Evolutionary conservation across 129 eudicot species (phyloP), one percentile per base, ranked within the genome.

Genomic region (Gnaphalium uliginosum): DNA sequence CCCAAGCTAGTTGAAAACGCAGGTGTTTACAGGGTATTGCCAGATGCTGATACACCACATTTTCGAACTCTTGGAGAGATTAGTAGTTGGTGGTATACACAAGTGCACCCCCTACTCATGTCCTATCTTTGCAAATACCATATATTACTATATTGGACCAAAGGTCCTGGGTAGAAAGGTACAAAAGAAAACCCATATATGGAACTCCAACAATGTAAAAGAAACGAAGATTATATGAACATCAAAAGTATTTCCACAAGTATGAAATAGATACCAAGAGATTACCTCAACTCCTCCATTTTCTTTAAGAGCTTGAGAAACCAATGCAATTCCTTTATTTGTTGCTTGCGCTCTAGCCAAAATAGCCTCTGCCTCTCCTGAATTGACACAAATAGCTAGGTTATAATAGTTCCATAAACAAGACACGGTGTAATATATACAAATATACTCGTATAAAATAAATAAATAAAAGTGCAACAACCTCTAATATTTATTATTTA

Each of bases 301-400:
- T 60, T 84, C 84, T 78, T 87, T 73, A 62, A 95, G 96, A 27
- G 95, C 79, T 58, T 85, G 79, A 61, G 97, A 87, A 23, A 92
- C 86, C 89, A 89, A 66, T 0, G 89, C 78, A 70, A 92, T 85
- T 81, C 96, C 92, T 87, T 91, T 82, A 61, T 87, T 76, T 56
- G 96, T 89, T 64, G 97, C 96, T 67, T 91, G 88, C 56, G 97
- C 88, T 83, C 78, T 81, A 62, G 91, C 92, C 76, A 88, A 77
- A n/a, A 91, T 91, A 39, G 99, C 99, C 84, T 89, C 94, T 30
- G 99, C 97, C 76, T 89, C 95, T 79, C 96, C 99, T 95, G 81
- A 54, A 54, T 72, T 73, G 26, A 72, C 23, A 78, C 29, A 75
- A 71, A 64, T 23, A 39, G 22, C 37, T 48, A 56, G 35, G 41